Evolutionary conservation across 257 asterid genomes (phyloP).

Genomic region (Nicotiana otophora): DNA sequence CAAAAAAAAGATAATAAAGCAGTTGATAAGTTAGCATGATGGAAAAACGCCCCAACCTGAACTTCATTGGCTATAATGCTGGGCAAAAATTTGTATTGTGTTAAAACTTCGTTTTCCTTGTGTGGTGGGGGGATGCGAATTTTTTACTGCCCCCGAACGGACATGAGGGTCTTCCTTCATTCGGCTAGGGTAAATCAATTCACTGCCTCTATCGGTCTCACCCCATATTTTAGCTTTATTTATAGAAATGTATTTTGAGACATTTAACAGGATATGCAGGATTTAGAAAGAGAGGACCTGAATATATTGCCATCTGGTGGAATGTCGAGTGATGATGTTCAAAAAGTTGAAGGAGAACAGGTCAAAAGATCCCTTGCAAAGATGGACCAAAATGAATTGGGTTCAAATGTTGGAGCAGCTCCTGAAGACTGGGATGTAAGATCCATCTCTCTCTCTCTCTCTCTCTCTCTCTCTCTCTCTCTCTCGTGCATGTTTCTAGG

Average conservation of each 20-base stretch:
- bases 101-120: not conserved
- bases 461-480: not conserved
- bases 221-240: not conserved
- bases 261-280: constrained; percentile 13
- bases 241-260: not conserved
- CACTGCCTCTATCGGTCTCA: not conserved
- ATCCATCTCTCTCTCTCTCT: not conserved
- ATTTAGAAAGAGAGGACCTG: constrained; percentile 13
- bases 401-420: not conserved
- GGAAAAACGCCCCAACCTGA: not conserved
- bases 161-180: constrained; percentile 3
- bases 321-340: constrained; percentile 1
- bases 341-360: constrained; percentile 1
- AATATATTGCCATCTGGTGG: not conserved
- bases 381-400: constrained; percentile 13
- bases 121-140: not conserved
- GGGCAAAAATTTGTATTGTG: not conserved
- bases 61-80: not conserved
- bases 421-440: constrained; percentile 19
- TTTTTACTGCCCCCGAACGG: not conserved
- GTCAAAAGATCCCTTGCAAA: constrained; percentile 2
- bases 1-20: not conserved
- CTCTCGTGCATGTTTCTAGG: not conserved
- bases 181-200: not conserved
- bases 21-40: not conserved